Percentiles rank a stretch among this genome's conserved stretches.
Conservation (phyloP, 768 basidiomycete genomes). For the Suillus discolor region DNA sequence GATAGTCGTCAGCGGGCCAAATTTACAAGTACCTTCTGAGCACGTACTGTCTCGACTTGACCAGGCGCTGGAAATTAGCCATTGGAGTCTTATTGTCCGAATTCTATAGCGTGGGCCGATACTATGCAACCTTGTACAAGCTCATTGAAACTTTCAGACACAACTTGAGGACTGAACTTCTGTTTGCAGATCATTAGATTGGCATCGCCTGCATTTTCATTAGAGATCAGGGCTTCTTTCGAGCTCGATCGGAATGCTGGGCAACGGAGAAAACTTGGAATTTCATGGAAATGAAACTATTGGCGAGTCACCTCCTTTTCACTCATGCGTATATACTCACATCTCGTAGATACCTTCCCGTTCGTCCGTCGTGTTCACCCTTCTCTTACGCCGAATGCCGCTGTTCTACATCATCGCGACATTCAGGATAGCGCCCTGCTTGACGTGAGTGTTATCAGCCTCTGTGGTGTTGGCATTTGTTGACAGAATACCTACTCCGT, state of each 20-base stretch:
- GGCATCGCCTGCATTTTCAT: background rate
- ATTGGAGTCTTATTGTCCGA: background rate
- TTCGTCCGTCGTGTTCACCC: background rate
- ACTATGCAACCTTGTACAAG: no score
- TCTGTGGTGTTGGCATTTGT: background rate
- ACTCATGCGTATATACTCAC: background rate
- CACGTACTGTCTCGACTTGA: no score
- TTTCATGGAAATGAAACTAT: background rate
- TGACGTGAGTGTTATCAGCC: background rate
- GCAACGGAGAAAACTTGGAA: background rate
- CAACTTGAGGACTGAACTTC: background rate
- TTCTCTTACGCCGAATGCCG: background rate
- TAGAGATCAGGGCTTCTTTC: background rate
- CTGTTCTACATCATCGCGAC: background rate
- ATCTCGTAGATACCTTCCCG: background rate
- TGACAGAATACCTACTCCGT: background rate
- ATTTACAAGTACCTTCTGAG: no score
- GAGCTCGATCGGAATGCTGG: background rate
- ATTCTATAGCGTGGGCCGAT: background rate
- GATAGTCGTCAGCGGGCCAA: no score
- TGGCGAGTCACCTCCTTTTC: no score
- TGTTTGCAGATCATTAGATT: background rate
- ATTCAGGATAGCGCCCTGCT: background rate
- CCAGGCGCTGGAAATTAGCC: background rate
- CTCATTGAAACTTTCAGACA: background rate